A percentile compares a stretch with the other conserved stretches of the same genome.
These are phyloP conservation scores for Solanum gandarillasii DNA, from an alignment of 257 asterid genomes.

Conservation along the genomic window DNA sequence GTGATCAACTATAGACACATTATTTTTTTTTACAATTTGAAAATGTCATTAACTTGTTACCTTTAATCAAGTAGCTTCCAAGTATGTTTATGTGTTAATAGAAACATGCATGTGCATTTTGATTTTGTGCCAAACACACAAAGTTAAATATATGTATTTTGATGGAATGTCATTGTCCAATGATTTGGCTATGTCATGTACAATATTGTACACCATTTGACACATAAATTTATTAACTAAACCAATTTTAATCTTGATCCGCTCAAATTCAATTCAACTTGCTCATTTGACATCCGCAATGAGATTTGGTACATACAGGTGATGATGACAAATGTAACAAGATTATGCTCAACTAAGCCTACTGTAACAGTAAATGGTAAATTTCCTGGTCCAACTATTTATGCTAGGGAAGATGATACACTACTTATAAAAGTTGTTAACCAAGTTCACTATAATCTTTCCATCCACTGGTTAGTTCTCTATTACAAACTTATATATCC, in stretches of 20 bases:
- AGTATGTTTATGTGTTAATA: no score
- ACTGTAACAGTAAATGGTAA: conserved; percentile 49
- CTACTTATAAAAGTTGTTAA: conserved; percentile 44
- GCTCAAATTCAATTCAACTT: background rate
- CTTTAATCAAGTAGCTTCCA: no score
- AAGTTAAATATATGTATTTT: no score
- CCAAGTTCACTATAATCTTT: conserved; percentile 37
- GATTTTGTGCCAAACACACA: no score
- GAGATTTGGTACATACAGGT: conserved; percentile 24
- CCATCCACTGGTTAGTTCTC: conserved; percentile 38
- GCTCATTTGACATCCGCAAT: background rate
- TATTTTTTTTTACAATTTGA: no score
- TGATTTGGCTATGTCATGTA: background rate
- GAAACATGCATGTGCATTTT: no score
- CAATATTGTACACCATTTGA: background rate
- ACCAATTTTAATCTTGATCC: background rate
- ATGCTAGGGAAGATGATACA: conserved; percentile 50
- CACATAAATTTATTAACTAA: background rate
- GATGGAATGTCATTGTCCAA: background rate
- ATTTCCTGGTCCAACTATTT: conserved; percentile 54
- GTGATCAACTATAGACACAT: no score
- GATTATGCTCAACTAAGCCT: conserved; percentile 42
- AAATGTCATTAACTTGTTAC: no score
- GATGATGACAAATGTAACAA: conserved; percentile 19
- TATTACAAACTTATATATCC: background rate